Conservation (phyloP, 2,329 filamentous ascomycete genomes). For the Penicillium sp. region DNA sequence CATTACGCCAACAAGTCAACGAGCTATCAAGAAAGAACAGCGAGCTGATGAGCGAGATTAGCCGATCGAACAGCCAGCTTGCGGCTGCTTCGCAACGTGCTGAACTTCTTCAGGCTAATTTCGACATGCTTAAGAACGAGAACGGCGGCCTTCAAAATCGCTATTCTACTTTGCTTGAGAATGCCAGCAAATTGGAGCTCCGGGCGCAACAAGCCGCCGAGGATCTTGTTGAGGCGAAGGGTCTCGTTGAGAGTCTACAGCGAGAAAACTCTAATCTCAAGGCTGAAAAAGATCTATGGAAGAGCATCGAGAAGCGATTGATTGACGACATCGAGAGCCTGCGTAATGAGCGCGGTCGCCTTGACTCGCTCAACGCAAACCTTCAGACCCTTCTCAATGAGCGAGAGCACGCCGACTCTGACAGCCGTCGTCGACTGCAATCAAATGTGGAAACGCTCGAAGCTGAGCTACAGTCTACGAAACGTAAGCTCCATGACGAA, state of each 20-base stretch:
- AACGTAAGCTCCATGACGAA: conserved; percentile 82
- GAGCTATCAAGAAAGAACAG: conserved; percentile 80
- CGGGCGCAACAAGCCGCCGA: conserved; percentile 89
- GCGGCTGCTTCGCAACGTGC: conserved; percentile 80
- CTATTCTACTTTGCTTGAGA: conserved; percentile 74
- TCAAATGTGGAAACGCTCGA: conserved; percentile 77
- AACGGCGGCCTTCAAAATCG: conserved; percentile 86
- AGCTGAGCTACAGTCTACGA: conserved; percentile 73
- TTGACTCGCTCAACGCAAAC: conserved; percentile 80
- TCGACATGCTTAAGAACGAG: conserved; percentile 78
- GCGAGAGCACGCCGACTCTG: conserved; percentile 80
- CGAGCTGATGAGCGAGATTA: conserved; percentile 78
- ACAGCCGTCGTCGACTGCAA: conserved; percentile 79
- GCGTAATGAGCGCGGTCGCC: conserved; percentile 78
- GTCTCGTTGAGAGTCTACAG: conserved; percentile 80
- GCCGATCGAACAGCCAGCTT: conserved; percentile 77
- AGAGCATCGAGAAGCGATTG: conserved; percentile 86
- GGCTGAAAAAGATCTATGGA: conserved; percentile 92
- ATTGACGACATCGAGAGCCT: conserved; percentile 85
- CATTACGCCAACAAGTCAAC: conserved; percentile 83
- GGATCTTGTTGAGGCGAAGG: conserved; percentile 84
- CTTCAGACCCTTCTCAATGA: conserved; percentile 91
- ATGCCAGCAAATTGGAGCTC: conserved; percentile 85
- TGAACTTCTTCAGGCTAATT: conserved; percentile 88
- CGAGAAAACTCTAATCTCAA: conserved; percentile 92